Conservation (phyloP, 768 basidiomycete genomes). For the Chalciporus pseudorubinellus region DNA sequence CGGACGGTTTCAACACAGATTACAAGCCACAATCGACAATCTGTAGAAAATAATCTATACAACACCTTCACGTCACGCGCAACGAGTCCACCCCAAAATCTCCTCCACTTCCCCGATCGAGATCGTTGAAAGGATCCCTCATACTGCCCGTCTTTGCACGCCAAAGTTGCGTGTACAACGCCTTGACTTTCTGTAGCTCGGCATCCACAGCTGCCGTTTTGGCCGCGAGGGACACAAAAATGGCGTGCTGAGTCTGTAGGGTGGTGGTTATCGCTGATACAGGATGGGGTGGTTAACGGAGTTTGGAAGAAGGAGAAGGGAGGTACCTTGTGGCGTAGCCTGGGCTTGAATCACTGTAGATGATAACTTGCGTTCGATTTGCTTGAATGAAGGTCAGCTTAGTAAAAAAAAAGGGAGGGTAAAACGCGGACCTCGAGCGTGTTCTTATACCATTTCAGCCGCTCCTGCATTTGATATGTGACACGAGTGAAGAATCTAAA, state of each 20-base stretch:
- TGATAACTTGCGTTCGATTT: slow-evolving; percentile 78
- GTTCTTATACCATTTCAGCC: slow-evolving; percentile 73
- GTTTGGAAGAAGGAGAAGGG: not conserved
- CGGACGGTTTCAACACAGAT: no score
- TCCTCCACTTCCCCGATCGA: slow-evolving; percentile 36
- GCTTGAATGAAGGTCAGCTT: slow-evolving; percentile 8
- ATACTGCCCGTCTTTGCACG: slow-evolving; percentile 77
- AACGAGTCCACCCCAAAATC: slow-evolving; percentile 45
- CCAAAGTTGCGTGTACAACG: slow-evolving; percentile 75
- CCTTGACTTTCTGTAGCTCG: slow-evolving; percentile 75
- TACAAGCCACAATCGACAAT: no score
- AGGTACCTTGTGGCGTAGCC: slow-evolving; percentile 70
- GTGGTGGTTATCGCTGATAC: slow-evolving; percentile 66
- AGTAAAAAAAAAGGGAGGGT: not conserved
- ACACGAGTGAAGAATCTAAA: slow-evolving; percentile 70
- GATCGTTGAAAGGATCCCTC: slow-evolving; percentile 74
- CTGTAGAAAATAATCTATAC: not conserved
- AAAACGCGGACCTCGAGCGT: slow-evolving; percentile 64
- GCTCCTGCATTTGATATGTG: slow-evolving; percentile 67
- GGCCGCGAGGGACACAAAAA: slow-evolving; percentile 72
- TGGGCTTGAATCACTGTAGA: slow-evolving; percentile 63
- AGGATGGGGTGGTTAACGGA: not conserved
- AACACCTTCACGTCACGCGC: slow-evolving; percentile 18
- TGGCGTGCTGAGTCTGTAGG: slow-evolving; percentile 75
- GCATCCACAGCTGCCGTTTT: slow-evolving; percentile 73